phyloP scores from a whole-genome alignment of 371 early-diverging fungal species.

The Lichtheimia ornata region DNA sequence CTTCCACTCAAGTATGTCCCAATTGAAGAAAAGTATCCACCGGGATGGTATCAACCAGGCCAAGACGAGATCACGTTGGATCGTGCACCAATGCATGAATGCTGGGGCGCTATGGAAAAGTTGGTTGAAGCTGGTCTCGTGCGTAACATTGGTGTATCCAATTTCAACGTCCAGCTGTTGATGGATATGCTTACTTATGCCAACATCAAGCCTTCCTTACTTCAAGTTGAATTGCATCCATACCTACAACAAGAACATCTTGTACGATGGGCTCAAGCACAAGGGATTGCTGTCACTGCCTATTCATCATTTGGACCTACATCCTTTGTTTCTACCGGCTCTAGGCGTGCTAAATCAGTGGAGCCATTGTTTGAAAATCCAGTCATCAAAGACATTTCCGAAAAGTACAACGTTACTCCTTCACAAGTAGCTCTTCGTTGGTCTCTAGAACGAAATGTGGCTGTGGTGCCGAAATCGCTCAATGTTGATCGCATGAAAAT shows the following conservation, averaged over 20 bases:
- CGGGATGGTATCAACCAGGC: conserved; percentile 29
- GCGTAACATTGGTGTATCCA: conserved; percentile 58
- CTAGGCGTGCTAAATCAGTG: conserved; percentile 24
- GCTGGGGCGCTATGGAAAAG: conserved; percentile 33
- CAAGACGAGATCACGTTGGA: conserved; percentile 23
- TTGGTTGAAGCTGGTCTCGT: conserved; percentile 23
- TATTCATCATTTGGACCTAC: conserved; percentile 64
- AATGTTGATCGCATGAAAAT: conserved; percentile 49
- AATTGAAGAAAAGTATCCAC: conserved; percentile 21
- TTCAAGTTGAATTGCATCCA: conserved; percentile 73
- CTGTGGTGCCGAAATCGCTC: conserved; percentile 68
- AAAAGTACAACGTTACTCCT: conserved; percentile 32
- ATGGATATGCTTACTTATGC: conserved; percentile 53
- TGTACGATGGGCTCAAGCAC: conserved; percentile 22
- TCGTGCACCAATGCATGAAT: conserved; percentile 35
- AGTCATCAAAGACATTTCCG: conserved; percentile 37
- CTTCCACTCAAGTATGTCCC: conserved; percentile 29
- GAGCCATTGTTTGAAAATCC: conserved; percentile 35
- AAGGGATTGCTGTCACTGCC: conserved; percentile 54
- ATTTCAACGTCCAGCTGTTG: conserved; percentile 29
- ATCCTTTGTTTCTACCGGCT: conserved; percentile 50
- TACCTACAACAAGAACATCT: conserved; percentile 61
- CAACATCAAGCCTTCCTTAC: conserved; percentile 44
- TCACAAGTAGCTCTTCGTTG: conserved; percentile 61
- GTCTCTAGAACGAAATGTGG: conserved; percentile 55